Conservation (phyloP, 768 basidiomycete species). For the Russula virescens region DNA sequence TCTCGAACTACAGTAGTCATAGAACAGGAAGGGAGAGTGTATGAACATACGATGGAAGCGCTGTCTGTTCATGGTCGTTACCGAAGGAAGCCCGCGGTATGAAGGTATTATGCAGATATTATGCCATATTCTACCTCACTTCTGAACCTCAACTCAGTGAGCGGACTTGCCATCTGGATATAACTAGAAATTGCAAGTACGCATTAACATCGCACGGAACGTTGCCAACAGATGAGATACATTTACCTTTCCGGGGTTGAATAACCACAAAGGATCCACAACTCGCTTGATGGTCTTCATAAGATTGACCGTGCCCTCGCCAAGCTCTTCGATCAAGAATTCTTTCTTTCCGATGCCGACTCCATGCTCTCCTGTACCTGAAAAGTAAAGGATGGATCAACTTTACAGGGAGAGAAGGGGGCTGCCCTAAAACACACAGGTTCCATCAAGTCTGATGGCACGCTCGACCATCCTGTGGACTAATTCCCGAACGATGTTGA, state of each 20-base stretch:
- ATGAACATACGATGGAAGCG: too few species aligned
- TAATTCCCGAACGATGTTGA: conserved; percentile 47
- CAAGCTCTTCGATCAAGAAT: conserved; percentile 80
- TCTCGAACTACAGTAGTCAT: too few species aligned
- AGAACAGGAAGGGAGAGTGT: too few species aligned
- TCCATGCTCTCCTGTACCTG: conserved; percentile 84
- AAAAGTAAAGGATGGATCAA: not conserved
- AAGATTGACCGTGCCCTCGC: conserved; percentile 70
- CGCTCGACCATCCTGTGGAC: conserved; percentile 57
- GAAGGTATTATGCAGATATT: too few species aligned
- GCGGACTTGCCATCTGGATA: not conserved
- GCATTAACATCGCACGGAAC: not conserved
- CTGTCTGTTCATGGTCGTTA: too few species aligned
- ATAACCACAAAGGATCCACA: conserved; percentile 72
- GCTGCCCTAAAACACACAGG: conserved; percentile 43
- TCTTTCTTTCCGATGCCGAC: conserved; percentile 83
- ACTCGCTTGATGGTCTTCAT: conserved; percentile 82
- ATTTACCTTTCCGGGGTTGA: conserved; percentile 59
- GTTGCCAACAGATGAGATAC: conserved; percentile 18
- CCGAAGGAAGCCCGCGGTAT: too few species aligned
- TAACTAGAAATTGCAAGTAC: not conserved
- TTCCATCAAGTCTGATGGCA: conserved; percentile 59
- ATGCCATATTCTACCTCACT: not conserved
- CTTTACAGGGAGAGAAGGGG: not conserved
- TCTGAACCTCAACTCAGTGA: not conserved